These are phyloP conservation scores for Rehmannia glutinosa DNA, from an alignment of 257 asterid species.

Conservation along the genomic window DNA sequence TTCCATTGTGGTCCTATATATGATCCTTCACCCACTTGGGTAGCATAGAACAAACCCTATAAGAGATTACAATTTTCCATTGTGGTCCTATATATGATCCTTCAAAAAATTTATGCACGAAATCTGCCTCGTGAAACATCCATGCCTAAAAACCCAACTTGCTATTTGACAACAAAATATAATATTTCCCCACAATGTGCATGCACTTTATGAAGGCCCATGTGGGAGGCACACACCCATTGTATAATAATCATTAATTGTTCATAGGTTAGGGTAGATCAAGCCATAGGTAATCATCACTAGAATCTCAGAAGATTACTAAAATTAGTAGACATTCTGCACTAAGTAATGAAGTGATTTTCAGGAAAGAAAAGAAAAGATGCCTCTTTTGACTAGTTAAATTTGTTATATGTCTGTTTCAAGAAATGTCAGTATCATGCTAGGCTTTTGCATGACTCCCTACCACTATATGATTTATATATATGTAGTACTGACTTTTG, in stretches of 20 bases:
- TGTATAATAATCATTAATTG: too few species aligned
- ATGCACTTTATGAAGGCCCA: not conserved
- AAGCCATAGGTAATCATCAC: not conserved
- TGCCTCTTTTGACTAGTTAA: not conserved
- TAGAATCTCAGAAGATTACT: not conserved
- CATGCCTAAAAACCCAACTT: not conserved
- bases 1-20: not conserved
- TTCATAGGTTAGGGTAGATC: not conserved
- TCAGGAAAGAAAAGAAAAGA: not conserved
- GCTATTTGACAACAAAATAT: not conserved
- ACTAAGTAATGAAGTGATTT: not conserved
- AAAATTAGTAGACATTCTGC: not conserved
- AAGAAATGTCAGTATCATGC: not conserved
- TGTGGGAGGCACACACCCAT: slow-evolving; percentile 16
- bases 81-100: not conserved
- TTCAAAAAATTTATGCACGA: not conserved
- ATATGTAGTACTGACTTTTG: not conserved
- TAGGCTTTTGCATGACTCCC: slow-evolving; percentile 3
- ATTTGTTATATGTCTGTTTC: not conserved
- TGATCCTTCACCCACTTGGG: too few species aligned
- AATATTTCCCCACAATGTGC: slow-evolving; percentile 13
- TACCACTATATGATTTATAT: slow-evolving; percentile 23
- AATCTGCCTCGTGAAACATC: not conserved
- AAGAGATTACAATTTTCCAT: not conserved
- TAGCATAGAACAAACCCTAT: too few species aligned